These are phyloP conservation scores for Cyberlindnera bimundalis DNA, from an alignment of 805 yeast genomes.

Conservation along the genomic window DNA sequence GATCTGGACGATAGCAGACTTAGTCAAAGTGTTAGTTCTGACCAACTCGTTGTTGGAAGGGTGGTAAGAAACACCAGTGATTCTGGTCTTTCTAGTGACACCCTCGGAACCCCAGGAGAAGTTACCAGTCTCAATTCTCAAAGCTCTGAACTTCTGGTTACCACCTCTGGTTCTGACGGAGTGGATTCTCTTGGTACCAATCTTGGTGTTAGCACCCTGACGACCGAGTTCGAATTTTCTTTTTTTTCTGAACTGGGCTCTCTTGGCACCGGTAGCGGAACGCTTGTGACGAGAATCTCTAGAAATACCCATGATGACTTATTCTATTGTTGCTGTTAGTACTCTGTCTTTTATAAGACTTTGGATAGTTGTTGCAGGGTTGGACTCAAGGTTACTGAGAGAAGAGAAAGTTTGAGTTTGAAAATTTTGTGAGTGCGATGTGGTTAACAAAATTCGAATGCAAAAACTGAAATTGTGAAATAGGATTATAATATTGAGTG, in stretches of 20 bases:
- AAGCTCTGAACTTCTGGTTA: conserved; percentile 99
- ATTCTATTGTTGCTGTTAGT: conserved; percentile 4
- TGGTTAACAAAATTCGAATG: no score
- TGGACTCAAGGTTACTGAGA: no score
- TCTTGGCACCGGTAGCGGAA: conserved; percentile 99
- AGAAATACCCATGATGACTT: conserved; percentile 94
- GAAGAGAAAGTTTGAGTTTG: neutral
- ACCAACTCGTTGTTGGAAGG: conserved; percentile 99
- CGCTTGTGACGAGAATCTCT: conserved; percentile 99
- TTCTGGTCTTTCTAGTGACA: conserved; percentile 97
- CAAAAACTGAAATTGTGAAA: no score
- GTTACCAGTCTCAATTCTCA: conserved; percentile 98
- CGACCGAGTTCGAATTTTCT: conserved; percentile 99
- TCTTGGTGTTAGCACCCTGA: conserved; percentile 99
- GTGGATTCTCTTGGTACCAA: conserved; percentile 98
- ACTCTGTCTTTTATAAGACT: neutral
- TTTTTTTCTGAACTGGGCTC: conserved; percentile 99
- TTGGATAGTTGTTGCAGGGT: no score
- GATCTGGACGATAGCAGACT: conserved; percentile 97
- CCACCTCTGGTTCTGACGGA: conserved; percentile 99
- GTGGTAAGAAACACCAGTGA: conserved; percentile 96
- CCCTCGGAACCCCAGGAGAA: conserved; percentile 99
- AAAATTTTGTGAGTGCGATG: conserved; percentile 2
- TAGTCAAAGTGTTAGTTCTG: conserved; percentile 99
- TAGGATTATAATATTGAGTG: no score